Base-by-base conservation (phyloP, 1,139 yeast genomes). In the Hansenula anomala region DNA sequence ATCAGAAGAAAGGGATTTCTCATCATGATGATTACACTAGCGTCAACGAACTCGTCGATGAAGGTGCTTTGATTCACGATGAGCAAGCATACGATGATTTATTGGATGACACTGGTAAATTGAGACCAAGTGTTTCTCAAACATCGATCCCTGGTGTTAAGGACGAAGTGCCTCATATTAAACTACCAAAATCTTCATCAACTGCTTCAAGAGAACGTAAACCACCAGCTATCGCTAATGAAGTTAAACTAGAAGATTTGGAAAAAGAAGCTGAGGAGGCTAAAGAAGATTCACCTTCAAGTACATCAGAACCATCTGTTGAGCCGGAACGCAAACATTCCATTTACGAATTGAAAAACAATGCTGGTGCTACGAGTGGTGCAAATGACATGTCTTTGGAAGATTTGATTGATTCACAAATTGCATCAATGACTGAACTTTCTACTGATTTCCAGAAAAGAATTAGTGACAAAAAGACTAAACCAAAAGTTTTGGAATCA, bases 11-110 rank as follows among this genome's bases (percentile, higher is more conserved):
- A 14, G 34, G 38, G 10, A 41, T 30, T n/a, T 36, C 36, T 10
- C 41, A 36, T 2, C 45, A 41, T 13, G 26, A 30, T 10, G 36
- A 48, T 31, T 53, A 53, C 33, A 73, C 77, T 23, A 67, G 78
- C 0, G 68, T 78, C 47, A 80, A 72, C 44, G 81, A 78, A 33
- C 66, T 78, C 51, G 73, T 69, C 43, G 71, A 61, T 33, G 84
- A 78, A 51, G 85, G 86, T 18, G 84, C 83, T 0, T 61, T 79
- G 38, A 53, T 77, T 47, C 75, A 76, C 10, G 75, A 77, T 18
- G 83, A 77, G 41, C 62, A 56, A 22, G 73, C 69, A 47, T 70
- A 78, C 48, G 80, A 72, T 19, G 61, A 63, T 27, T 65, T 73
- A 38, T 61, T 78, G 50, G 83, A 78, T 48, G 63, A 64, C 13